Evolutionary conservation across 805 yeast genomes (phyloP).

Genomic region (Yarrowia sp.): DNA sequence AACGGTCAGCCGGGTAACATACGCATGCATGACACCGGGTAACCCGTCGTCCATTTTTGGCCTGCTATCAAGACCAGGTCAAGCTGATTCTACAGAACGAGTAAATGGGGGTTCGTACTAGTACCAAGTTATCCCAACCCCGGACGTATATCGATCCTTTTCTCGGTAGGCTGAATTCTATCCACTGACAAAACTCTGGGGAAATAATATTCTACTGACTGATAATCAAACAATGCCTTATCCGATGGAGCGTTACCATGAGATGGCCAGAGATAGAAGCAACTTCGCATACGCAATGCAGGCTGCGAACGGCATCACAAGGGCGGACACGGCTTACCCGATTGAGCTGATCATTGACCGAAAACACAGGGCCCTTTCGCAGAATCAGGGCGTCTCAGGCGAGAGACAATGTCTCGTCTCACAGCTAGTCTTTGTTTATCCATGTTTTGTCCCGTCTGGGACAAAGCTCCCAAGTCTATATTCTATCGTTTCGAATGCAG

Average conservation of each 20-base stretch:
- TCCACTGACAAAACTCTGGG: background rate
- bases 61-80: background rate
- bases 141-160: too few relatives aligned
- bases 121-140: too few relatives aligned
- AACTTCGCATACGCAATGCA: slow-evolving; percentile 14
- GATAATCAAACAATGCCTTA: background rate
- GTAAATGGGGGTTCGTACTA: too few relatives aligned
- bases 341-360: background rate
- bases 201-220: background rate
- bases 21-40: background rate
- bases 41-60: background rate
- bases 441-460: too few relatives aligned
- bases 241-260: background rate
- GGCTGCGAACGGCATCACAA: background rate
- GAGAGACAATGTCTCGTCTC: background rate
- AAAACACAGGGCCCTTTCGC: background rate
- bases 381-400: background rate
- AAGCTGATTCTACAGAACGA: too few relatives aligned
- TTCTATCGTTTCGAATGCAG: too few relatives aligned
- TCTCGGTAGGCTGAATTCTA: too few relatives aligned
- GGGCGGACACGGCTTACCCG: slow-evolving; percentile 1
- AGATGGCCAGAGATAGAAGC: background rate
- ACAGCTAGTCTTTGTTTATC: background rate
- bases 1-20: background rate
- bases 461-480: background rate